Evolutionary conservation across 495 filamentous ascomycete species (phyloP), one percentile per base, ranked within the genome.

Genomic region (Aspergillus taichungensis): DNA sequence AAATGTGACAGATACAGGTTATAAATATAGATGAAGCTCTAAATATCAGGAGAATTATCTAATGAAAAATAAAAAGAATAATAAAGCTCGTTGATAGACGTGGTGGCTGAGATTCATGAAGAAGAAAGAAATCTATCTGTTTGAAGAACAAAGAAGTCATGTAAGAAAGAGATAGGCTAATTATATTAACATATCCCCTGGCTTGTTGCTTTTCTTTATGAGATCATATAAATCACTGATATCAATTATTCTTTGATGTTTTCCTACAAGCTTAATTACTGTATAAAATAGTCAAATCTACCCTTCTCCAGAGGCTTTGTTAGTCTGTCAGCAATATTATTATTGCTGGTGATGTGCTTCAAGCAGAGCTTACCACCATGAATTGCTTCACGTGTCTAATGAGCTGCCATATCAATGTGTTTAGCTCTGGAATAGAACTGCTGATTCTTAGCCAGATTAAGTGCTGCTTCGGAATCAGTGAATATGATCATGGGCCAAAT

Each of bases 271-370:
- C 32, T 35, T 34, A 46, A 6, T 6, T 27, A 47, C 27, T 13
- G 46, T 47, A 8, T 11, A 48, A 13, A 31, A 30, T 30, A 46
- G 24, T 32, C 6, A 32, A 43, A 47, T 46, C 11, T 9, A 29
- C 32, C 4, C 18, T 30, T 38, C 37, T 46, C 46, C 14, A 36
- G 14, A 11, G n/a, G 34, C 14, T 34, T 13, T 45, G 46, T n/a
- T 33, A 27, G 29, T 10, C 31, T 37, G 7, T 6, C 31, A 24
- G 24, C 34, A 38, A 29, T 18, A n/a, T n/a, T n/a, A n/a, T n/a
- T n/a, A n/a, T n/a, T n/a, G n/a, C n/a, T n/a, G n/a, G n/a, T n/a
- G n/a, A n/a, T n/a, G n/a, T n/a, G n/a, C n/a, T n/a, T n/a, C n/a
- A n/a, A n/a, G n/a, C n/a, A n/a, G n/a, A n/a, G n/a, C n/a, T n/a